phyloP scores from a whole-genome alignment of 352 stramenopile species.

The Pythium aristosporum region DNA sequence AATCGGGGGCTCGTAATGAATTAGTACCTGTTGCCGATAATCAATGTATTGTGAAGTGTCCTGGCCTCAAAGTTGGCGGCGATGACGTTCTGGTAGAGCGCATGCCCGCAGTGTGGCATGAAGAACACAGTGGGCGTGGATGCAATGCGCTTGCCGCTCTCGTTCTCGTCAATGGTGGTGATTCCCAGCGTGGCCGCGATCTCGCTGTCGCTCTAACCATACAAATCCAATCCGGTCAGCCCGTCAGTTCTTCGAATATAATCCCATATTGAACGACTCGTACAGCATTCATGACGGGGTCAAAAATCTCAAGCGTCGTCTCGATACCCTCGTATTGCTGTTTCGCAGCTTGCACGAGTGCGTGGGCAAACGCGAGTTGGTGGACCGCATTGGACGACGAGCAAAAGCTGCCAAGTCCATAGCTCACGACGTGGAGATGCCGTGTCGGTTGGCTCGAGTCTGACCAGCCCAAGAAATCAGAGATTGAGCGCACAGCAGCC shows the following conservation, averaged over 20 bases:
- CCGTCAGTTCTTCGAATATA: no score
- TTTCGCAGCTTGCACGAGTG: constrained; percentile 36
- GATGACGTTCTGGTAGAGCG: constrained; percentile 90
- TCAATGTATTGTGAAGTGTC: constrained; percentile 40
- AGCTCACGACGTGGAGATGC: constrained; percentile 47
- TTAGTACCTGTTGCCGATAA: constrained; percentile 89
- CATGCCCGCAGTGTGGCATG: constrained; percentile 89
- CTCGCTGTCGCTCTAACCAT: constrained; percentile 46
- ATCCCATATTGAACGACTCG: neutral
- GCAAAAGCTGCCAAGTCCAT: constrained; percentile 77
- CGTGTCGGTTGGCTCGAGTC: neutral
- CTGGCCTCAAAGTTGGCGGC: constrained; percentile 67
- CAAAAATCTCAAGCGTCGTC: constrained; percentile 49
- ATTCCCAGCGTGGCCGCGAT: constrained; percentile 50
- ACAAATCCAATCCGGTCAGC: no score
- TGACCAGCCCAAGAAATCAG: constrained; percentile 30
- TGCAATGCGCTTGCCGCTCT: constrained; percentile 48
- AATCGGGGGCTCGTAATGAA: neutral
- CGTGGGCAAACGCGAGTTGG: constrained; percentile 64
- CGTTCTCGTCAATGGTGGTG: constrained; percentile 56
- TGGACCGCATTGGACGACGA: constrained; percentile 72
- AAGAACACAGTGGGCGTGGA: constrained; percentile 78
- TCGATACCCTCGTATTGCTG: constrained; percentile 4
- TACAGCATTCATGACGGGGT: constrained; percentile 82
- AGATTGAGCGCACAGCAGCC: constrained; percentile 28